These are phyloP conservation scores for Globisporangium abappressorium DNA, from an alignment of 352 stramenopile genomes.

Conservation along the genomic window DNA sequence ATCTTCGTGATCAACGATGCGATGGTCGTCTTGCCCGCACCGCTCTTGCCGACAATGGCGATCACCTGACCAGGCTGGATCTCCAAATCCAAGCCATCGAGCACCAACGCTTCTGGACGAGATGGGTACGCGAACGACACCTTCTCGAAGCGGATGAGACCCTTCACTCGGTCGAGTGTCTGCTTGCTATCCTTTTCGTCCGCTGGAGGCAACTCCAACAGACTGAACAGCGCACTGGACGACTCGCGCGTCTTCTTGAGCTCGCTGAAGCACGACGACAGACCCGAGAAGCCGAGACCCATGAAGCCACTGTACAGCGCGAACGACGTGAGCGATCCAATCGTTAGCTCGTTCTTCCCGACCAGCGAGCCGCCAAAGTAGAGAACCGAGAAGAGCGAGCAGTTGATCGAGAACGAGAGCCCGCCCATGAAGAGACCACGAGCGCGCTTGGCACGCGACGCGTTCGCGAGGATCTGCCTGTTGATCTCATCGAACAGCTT, in stretches of 20 bases:
- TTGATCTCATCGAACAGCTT: conserved; percentile 70
- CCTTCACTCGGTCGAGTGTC: conserved; percentile 48
- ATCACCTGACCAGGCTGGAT: conserved; percentile 80
- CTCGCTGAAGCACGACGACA: conserved; percentile 83
- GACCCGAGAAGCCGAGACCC: conserved; percentile 83
- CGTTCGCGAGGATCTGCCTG: conserved; percentile 59
- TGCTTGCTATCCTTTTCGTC: conserved; percentile 34
- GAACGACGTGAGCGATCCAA: conserved; percentile 89
- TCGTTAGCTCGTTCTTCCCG: conserved; percentile 81
- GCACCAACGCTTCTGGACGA: conserved; percentile 61
- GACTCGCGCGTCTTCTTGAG: conserved; percentile 73
- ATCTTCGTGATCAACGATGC: conserved; percentile 81
- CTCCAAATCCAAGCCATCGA: conserved; percentile 61
- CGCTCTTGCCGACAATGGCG: conserved; percentile 84
- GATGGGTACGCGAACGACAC: conserved; percentile 86
- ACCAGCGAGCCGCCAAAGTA: conserved; percentile 89
- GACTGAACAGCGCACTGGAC: conserved; percentile 64
- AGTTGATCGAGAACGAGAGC: conserved; percentile 86
- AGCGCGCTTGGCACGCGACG: conserved; percentile 66
- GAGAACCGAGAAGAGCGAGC: conserved; percentile 88
- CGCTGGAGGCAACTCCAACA: conserved; percentile 44
- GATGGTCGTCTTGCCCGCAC: conserved; percentile 83
- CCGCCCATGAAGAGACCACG: conserved; percentile 89
- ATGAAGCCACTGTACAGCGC: conserved; percentile 91
- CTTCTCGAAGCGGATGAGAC: conserved; percentile 72